Evolutionary conservation across 176 grass and related monocot genomes (phyloP), one percentile per base, ranked within the genome.

Genomic region (Bolboschoenus planiculmis): DNA sequence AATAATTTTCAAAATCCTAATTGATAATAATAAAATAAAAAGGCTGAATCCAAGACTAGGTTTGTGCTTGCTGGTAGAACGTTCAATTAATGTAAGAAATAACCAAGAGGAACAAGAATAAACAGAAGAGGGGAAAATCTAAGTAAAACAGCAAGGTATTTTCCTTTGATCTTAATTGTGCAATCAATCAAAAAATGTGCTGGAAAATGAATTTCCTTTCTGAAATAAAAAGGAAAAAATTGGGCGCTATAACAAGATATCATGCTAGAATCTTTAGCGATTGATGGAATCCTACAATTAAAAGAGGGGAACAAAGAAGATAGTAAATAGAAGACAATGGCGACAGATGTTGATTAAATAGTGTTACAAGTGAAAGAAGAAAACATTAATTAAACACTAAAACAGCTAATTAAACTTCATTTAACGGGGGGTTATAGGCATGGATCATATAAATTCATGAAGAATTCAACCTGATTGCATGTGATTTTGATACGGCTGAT

Each of bases 391-490:
- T 74, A 29, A 46, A 27, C 3, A 21, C 70, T 74, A 43, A n/a
- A 73, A 26, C 39, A 74, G 4, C 2, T 58, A 10, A 59, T 26
- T 8, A 11, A 44, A 53, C 50, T 48, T 5, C 10, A 53, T 16
- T 65, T 61, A 64, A 64, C 29, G 60, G 29, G 29, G 27, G 29
- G 33, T 34, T 33, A 34, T 20, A 40, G 31, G 15, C 72, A 31
- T 16, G 5, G 1, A 76, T 51, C 51, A 50, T 30, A 4, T 7
- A 61, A 59, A 60, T 14, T 23, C 39, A 42, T 7, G 7, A 58
- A 60, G 11, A 63, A 58, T 57, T 29, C 10, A 46, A 81, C 80
- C 80, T 82, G 80, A 63, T 21, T 66, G 80, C 5, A 31, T 65
- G 7, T 65, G 80, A 46, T 42, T 82, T 66, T 63, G 80, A 34